These are phyloP conservation scores for Tolypocladium ovalisporum DNA, from an alignment of 2,329 filamentous ascomycete species.

Conservation along the genomic window DNA sequence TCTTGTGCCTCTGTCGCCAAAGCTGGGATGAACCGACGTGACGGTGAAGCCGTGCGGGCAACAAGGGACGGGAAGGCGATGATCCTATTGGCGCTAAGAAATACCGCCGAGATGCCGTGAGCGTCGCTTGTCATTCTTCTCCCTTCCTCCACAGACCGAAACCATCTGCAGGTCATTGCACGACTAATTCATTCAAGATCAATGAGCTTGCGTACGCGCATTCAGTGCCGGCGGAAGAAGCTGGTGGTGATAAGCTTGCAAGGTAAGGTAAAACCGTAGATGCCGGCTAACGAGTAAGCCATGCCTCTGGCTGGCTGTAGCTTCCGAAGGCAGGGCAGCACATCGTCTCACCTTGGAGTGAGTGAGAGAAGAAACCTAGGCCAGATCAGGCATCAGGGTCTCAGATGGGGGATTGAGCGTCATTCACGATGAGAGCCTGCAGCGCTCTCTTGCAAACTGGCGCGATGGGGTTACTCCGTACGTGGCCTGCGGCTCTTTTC, in stretches of 20 bases:
- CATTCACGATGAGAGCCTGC: not conserved
- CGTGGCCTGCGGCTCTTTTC: not conserved
- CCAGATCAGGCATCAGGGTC: constrained; percentile 1
- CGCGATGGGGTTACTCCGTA: not conserved
- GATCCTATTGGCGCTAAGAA: not conserved
- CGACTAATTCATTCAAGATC: not conserved
- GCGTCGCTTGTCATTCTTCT: not conserved
- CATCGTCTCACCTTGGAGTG: constrained; percentile 1
- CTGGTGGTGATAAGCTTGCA: too few species aligned
- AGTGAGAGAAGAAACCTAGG: constrained; percentile 9
- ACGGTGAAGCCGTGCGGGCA: not conserved
- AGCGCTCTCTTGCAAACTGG: not conserved
- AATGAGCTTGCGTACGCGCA: not conserved
- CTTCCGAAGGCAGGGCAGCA: constrained; percentile 1
- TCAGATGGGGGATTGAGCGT: not conserved
- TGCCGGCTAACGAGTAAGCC: not conserved
- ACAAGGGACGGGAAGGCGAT: not conserved
- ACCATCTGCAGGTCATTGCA: not conserved
- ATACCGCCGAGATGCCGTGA: not conserved
- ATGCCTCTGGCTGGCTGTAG: not conserved
- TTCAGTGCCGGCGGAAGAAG: not conserved
- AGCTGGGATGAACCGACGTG: not conserved
- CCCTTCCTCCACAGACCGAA: not conserved
- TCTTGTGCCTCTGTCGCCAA: not conserved
- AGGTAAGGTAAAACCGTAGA: too few species aligned